Base-by-base conservation (phyloP, 495 filamentous ascomycete species). In the Podospora comata region DNA sequence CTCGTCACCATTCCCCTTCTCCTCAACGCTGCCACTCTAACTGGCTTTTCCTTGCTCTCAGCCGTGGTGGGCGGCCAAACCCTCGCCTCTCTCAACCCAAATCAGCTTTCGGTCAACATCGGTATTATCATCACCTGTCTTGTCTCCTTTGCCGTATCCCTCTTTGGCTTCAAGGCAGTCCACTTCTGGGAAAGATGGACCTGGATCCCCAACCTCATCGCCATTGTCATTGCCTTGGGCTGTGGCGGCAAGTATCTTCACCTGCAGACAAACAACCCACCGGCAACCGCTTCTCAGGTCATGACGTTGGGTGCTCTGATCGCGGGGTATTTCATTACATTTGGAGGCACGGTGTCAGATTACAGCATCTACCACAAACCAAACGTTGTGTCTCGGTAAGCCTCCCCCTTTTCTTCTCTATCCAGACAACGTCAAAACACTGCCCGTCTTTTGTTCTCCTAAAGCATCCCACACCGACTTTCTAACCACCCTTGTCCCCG, bases 101-200 rank as follows among this genome's bases (percentile, higher is more conserved):
- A 78, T n/a, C 77, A 77, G 2, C 76, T 85, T 28, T 80, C 79
- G 23, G 79, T 83, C 48, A 79, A 79, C 27, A 78, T 81, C 34
- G 82, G 85, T 32, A 85, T 85, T 69, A 73, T 85, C 66, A 84
- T 87, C 66, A 80, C 79, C 39, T 82, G 83, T 61, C 72, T 85
- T 2, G 75, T 79, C 18, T 80, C 83, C 27, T 78, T 86, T 30
- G 73, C 74, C 5, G 78, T 83, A 7, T 83, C 81, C 0, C 80
- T 87, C 63, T 75, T 83, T 64, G 85, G 85, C 5, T 86, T 85
- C 71, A 78, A 77, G 19, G 78, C 83, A 19, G 73, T 87, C 58
- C 85, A 86, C 62, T 69, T 84, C 23, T 86, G 82, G 72, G 81
- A 85, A 72, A 82, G 85, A 15, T 87, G 81, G 80, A 80, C 80